Conservation (phyloP, 768 basidiomycete genomes). For the Collybiopsis confluens region DNA sequence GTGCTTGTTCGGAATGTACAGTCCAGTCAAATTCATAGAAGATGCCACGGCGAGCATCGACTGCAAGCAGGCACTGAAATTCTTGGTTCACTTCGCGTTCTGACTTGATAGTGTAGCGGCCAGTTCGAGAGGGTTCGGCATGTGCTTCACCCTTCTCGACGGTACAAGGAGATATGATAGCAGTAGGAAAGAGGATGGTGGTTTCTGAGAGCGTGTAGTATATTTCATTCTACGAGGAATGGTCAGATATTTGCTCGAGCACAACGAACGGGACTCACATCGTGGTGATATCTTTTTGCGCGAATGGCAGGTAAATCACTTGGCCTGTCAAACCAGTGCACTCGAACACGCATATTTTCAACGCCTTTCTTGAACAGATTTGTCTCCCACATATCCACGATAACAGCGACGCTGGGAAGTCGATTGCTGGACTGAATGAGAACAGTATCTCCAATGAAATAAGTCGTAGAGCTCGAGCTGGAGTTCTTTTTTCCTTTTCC, state of each 20-base stretch:
- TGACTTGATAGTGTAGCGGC: conserved; percentile 1
- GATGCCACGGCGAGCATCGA: conserved; percentile 53
- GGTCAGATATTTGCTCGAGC: not conserved
- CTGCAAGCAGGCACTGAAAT: conserved; percentile 58
- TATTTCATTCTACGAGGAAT: conserved; percentile 63
- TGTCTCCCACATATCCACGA: conserved; percentile 66
- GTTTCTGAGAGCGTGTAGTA: conserved; percentile 57
- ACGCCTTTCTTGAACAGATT: conserved; percentile 19
- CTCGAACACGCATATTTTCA: conserved; percentile 47
- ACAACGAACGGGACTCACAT: conserved; percentile 37
- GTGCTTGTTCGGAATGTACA: conserved; percentile 36
- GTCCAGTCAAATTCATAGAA: conserved; percentile 65
- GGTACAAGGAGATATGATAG: conserved; percentile 48
- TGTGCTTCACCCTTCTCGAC: conserved; percentile 32
- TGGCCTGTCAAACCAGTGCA: conserved; percentile 78
- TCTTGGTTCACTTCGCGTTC: conserved; percentile 21
- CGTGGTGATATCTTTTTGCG: conserved; percentile 52
- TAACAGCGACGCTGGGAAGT: conserved; percentile 63
- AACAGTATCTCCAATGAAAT: conserved; percentile 46
- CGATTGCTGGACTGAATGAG: conserved; percentile 28
- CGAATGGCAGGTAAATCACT: conserved; percentile 57
- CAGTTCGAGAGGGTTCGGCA: conserved; percentile 7
- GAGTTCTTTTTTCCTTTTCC: conserved; percentile 14
- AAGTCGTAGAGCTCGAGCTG: conserved; percentile 17
- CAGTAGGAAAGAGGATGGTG: conserved; percentile 45